Conservation (phyloP, 148 eudicot genomes). For the Linanthus parryae region DNA sequence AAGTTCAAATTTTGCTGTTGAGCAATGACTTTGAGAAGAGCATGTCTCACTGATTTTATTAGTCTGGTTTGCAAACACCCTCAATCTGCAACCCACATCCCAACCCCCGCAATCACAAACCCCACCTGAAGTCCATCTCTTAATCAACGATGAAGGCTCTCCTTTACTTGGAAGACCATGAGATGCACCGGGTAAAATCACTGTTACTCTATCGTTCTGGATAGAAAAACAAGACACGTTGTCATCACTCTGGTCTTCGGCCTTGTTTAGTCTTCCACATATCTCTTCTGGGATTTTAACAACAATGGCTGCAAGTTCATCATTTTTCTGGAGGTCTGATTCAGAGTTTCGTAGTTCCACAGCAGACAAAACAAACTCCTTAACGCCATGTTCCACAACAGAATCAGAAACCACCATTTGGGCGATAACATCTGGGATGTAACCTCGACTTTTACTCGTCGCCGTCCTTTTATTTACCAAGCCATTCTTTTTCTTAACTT, state of each 20-base stretch:
- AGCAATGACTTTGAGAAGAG: slow-evolving; percentile 15
- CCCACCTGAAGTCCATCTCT: slow-evolving; percentile 83
- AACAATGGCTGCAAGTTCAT: slow-evolving; percentile 79
- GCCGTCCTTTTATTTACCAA: slow-evolving; percentile 58
- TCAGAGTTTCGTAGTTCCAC: slow-evolving; percentile 35
- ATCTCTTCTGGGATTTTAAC: slow-evolving; percentile 36
- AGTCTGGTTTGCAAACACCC: slow-evolving; percentile 30
- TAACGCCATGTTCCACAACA: slow-evolving; percentile 17
- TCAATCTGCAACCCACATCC: slow-evolving; percentile 85
- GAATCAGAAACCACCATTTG: slow-evolving; percentile 70
- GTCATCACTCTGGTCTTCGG: slow-evolving; percentile 8
- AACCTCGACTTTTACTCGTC: slow-evolving; percentile 38
- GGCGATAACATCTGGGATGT: slow-evolving; percentile 55
- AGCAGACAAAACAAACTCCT: slow-evolving; percentile 63
- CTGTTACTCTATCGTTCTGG: slow-evolving; percentile 25
- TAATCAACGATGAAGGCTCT: slow-evolving; percentile 60
- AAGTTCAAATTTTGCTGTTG: slow-evolving; percentile 37
- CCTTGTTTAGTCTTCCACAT: slow-evolving; percentile 6
- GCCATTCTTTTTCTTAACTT: slow-evolving; percentile 64
- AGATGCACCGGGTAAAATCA: slow-evolving; percentile 72
- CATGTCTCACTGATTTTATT: slow-evolving; percentile 15
- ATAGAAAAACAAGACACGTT: background rate
- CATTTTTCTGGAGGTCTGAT: slow-evolving; percentile 44
- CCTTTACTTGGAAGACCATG: slow-evolving; percentile 78
- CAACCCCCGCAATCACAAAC: slow-evolving; percentile 95